Evolutionary conservation across 768 basidiomycete genomes (phyloP).

Genomic region (Thelephora ganbajun): DNA sequence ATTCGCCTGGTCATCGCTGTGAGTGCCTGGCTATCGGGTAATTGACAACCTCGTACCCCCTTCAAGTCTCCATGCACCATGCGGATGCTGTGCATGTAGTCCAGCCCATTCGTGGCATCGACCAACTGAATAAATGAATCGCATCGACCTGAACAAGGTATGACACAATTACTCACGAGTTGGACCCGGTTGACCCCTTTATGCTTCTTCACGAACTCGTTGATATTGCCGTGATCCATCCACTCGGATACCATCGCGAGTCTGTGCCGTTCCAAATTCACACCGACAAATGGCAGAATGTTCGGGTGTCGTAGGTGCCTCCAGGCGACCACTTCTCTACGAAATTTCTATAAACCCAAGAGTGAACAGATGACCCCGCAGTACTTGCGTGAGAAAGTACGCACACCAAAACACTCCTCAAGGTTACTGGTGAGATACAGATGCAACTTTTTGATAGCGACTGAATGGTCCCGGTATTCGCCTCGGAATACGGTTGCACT

Average conservation of each 20-base stretch:
- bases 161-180: too few species aligned
- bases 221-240: too few species aligned
- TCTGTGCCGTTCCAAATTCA: conserved; percentile 4
- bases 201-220: conserved; percentile 4
- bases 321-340: conserved; percentile 1
- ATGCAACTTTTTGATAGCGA: too few species aligned
- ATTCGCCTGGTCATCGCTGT: conserved; percentile 6
- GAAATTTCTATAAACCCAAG: conserved; percentile 10
- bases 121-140: background rate
- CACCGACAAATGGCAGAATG: conserved; percentile 6
- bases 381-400: too few species aligned
- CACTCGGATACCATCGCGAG: background rate
- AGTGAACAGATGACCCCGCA: too few species aligned
- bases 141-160: background rate
- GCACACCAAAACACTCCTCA: too few species aligned
- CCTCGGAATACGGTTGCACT: too few species aligned
- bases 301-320: too few species aligned
- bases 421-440: too few species aligned
- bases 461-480: too few species aligned
- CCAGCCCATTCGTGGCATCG: background rate
- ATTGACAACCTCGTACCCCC: too few species aligned
- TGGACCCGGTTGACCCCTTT: conserved; percentile 3
- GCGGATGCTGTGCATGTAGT: background rate
- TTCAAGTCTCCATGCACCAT: too few species aligned
- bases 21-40: conserved; percentile 1